These are phyloP conservation scores for Kalmanozyma brasiliensis DNA, from an alignment of 1,284 basidiomycete genomes.

Conservation along the genomic window DNA sequence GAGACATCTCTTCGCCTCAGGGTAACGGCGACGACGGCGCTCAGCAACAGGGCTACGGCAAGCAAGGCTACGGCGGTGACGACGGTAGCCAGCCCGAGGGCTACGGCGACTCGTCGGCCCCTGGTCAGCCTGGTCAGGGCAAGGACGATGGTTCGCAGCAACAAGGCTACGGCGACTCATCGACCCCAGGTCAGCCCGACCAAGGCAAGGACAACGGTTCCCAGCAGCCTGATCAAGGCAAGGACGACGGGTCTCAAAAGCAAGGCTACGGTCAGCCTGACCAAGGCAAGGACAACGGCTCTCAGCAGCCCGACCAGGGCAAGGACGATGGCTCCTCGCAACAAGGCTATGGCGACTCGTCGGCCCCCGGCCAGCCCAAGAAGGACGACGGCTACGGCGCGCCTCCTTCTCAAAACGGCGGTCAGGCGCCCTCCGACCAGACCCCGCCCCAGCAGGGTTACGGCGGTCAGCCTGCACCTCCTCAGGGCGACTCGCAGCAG, in stretches of 20 bases:
- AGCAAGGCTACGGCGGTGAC: neutral
- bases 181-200: neutral
- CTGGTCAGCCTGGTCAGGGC: neutral
- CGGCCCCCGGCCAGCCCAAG: too few species aligned
- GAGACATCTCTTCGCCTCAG: slow-evolving; percentile 5
- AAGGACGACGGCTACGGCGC: neutral
- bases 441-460: neutral
- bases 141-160: neutral
- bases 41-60: slow-evolving; percentile 17
- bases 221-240: neutral
- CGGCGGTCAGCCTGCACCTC: neutral
- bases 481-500: slow-evolving; percentile 13
- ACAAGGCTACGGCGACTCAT: neutral
- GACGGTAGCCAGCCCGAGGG: neutral
- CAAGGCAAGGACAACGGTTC: neutral
- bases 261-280: neutral
- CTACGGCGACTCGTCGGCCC: neutral
- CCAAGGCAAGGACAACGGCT: neutral
- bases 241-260: neutral
- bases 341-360: neutral
- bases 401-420: too few species aligned
- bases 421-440: neutral
- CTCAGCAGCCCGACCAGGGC: neutral
- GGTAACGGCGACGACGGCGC: neutral
- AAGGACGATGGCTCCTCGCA: neutral